Evolutionary conservation across 2,329 filamentous ascomycete species (phyloP).

Genomic region (Aspergillus jensenii): DNA sequence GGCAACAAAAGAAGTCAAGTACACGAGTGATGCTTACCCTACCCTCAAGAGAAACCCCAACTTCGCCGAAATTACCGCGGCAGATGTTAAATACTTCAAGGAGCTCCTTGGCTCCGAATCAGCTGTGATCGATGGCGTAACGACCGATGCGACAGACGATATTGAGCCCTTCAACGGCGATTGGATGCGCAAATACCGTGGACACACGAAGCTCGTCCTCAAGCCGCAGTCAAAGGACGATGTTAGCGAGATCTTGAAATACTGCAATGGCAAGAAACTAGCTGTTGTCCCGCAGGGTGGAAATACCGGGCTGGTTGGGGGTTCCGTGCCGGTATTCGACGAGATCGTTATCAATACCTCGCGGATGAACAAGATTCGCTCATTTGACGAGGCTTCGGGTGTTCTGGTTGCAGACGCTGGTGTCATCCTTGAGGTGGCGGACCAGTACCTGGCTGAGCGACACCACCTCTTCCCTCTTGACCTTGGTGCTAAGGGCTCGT

Average conservation of each 20-base stretch:
- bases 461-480: slow-evolving; percentile 93
- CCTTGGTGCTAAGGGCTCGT: slow-evolving; percentile 95
- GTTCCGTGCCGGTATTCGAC: slow-evolving; percentile 94
- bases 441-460: slow-evolving; percentile 78
- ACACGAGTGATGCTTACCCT: slow-evolving; percentile 80
- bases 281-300: slow-evolving; percentile 96
- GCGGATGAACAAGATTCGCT: slow-evolving; percentile 87
- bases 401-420: slow-evolving; percentile 88
- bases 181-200: slow-evolving; percentile 99
- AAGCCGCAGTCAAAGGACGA: slow-evolving; percentile 83
- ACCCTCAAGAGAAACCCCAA: slow-evolving; percentile 74
- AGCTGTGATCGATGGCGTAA: slow-evolving; percentile 82
- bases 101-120: slow-evolving; percentile 74
- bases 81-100: slow-evolving; percentile 83
- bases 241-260: slow-evolving; percentile 85
- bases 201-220: slow-evolving; percentile 81
- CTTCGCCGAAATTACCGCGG: slow-evolving; percentile 67
- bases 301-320: slow-evolving; percentile 93
- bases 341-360: slow-evolving; percentile 92
- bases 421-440: slow-evolving; percentile 83
- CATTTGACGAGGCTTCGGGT: slow-evolving; percentile 90
- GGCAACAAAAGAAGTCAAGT: slow-evolving; percentile 55
- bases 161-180: slow-evolving; percentile 92
- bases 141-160: slow-evolving; percentile 71
- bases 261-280: slow-evolving; percentile 90